A percentile compares a stretch with the other conserved stretches of the same genome.
Conservation (phyloP, 768 basidiomycete species). For the Collybia sordida region DNA sequence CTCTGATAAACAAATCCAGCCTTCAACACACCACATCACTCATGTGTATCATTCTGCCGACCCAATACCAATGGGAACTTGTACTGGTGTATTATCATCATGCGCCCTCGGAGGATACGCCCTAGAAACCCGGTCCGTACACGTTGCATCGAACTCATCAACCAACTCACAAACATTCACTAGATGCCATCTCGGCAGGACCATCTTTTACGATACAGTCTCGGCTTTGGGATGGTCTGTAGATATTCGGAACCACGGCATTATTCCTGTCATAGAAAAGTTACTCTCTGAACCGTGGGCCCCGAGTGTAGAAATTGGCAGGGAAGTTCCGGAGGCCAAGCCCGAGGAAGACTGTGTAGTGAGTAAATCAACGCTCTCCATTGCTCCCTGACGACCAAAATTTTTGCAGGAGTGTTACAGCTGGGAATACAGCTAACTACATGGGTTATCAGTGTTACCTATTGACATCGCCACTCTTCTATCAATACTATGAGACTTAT, state of each 20-base stretch:
- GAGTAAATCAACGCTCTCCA: constrained; percentile 21
- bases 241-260: constrained; percentile 77
- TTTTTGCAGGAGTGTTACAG: constrained; percentile 61
- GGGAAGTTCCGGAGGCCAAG: constrained; percentile 58
- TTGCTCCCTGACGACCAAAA: not conserved
- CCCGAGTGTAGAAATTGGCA: constrained; percentile 55
- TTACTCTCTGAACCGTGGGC: constrained; percentile 73
- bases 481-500: no score
- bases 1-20: constrained; percentile 35
- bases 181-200: constrained; percentile 84
- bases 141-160: not conserved
- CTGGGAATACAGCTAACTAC: constrained; percentile 57
- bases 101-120: constrained; percentile 91
- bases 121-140: constrained; percentile 66
- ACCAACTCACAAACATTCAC: not conserved
- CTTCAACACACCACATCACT: constrained; percentile 75
- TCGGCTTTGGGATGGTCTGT: constrained; percentile 83
- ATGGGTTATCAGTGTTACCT: no score
- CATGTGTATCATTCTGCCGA: constrained; percentile 96
- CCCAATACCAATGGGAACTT: constrained; percentile 89
- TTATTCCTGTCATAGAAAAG: constrained; percentile 75
- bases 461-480: no score
- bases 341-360: constrained; percentile 73
- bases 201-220: constrained; percentile 92
- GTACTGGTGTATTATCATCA: constrained; percentile 76